phyloP scores from a whole-genome alignment of 2,329 filamentous ascomycete species.

The Beauveria scarabaeidicola region DNA sequence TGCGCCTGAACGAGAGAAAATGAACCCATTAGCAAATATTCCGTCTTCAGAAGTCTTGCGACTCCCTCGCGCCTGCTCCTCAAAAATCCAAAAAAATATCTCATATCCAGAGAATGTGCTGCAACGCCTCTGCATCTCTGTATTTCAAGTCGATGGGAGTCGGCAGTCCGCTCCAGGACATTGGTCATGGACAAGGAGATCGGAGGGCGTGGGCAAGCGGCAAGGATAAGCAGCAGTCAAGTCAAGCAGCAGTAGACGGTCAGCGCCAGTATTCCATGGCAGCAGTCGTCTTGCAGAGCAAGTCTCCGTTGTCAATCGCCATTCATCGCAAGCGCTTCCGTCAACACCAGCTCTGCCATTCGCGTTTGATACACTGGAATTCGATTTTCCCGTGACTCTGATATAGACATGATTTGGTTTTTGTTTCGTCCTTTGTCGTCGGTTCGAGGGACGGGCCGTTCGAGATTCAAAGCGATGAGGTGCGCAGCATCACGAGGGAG shows the following conservation, averaged over 20 bases:
- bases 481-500: slow-evolving; percentile 9
- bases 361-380: background rate
- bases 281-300: background rate
- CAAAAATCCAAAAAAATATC: slow-evolving; percentile 6
- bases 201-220: background rate
- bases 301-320: background rate
- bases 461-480: background rate
- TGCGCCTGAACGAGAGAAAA: slow-evolving; percentile 53
- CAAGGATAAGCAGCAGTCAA: background rate
- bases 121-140: background rate
- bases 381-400: background rate
- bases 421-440: background rate
- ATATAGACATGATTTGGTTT: background rate
- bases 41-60: slow-evolving; percentile 66
- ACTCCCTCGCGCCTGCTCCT: slow-evolving; percentile 65
- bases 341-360: slow-evolving; percentile 3
- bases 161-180: slow-evolving; percentile 9
- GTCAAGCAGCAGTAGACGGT: background rate
- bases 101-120: background rate
- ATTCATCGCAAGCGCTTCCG: background rate
- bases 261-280: slow-evolving; percentile 1
- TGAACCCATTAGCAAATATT: slow-evolving; percentile 60
- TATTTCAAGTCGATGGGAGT: background rate
- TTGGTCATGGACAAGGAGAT: slow-evolving; percentile 10
- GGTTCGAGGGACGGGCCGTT: background rate